Percentiles rank a stretch among this genome's conserved stretches.
These are phyloP conservation scores for Didymella keratinophila DNA, from an alignment of 2,329 filamentous ascomycete species.

Conservation along the genomic window DNA sequence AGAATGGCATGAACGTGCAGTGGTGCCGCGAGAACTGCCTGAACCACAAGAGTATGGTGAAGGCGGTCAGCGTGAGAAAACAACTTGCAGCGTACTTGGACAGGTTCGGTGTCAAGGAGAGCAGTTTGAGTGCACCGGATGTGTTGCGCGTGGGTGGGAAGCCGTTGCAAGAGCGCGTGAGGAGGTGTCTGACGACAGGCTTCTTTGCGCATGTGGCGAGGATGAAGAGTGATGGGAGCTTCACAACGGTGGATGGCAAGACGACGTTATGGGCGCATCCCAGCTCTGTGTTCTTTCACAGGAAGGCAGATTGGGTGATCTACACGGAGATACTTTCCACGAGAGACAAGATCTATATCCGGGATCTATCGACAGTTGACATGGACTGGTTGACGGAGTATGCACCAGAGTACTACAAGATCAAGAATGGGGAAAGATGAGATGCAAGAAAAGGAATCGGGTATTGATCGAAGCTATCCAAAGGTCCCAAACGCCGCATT, in stretches of 20 bases:
- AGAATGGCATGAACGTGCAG: slow-evolving; percentile 77
- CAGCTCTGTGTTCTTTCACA: slow-evolving; percentile 92
- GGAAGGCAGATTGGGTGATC: slow-evolving; percentile 95
- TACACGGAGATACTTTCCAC: slow-evolving; percentile 95
- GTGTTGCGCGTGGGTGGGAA: slow-evolving; percentile 52
- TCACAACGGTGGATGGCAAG: slow-evolving; percentile 82
- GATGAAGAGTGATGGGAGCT: slow-evolving; percentile 93
- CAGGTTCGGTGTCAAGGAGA: slow-evolving; percentile 74
- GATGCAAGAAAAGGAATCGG: slow-evolving; percentile 3
- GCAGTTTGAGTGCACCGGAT: slow-evolving; percentile 55
- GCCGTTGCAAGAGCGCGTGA: slow-evolving; percentile 74
- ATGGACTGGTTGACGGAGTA: slow-evolving; percentile 92
- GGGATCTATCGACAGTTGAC: slow-evolving; percentile 92
- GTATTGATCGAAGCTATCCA: slow-evolving; percentile 22
- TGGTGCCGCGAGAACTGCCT: slow-evolving; percentile 89
- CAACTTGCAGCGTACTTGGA: slow-evolving; percentile 90
- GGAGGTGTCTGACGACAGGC: slow-evolving; percentile 83
- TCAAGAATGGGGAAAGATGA: slow-evolving; percentile 34
- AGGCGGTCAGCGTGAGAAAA: slow-evolving; percentile 83
- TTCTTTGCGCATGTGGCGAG: slow-evolving; percentile 93
- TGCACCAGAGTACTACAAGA: slow-evolving; percentile 70
- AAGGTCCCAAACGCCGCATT: slow-evolving; percentile 19
- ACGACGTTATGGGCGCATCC: slow-evolving; percentile 87
- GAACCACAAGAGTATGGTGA: slow-evolving; percentile 83
- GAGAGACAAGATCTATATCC: slow-evolving; percentile 84